phyloP scores from a whole-genome alignment of 140 eudicot genomes.

The Erigeron philadelphicus region DNA sequence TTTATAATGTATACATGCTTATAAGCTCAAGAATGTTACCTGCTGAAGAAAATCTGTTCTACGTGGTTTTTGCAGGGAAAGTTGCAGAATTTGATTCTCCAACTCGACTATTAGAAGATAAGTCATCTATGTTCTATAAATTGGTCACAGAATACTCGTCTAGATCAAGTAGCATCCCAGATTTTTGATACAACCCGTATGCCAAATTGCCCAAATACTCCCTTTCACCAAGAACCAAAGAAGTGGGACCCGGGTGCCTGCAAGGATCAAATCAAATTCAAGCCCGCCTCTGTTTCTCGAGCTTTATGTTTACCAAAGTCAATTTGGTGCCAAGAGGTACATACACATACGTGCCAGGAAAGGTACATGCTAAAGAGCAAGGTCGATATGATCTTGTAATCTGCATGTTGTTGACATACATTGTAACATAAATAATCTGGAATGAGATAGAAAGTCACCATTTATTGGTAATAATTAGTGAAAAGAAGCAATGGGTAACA shows the following conservation, averaged over 20 bases:
- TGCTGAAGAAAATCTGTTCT: background rate
- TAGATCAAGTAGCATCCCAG: conserved; percentile 59
- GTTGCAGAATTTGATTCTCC: conserved; percentile 94
- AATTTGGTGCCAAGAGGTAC: conserved; percentile 30
- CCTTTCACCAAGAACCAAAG: conserved; percentile 27
- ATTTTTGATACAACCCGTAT: conserved; percentile 33
- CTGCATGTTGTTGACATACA: conserved; percentile 37
- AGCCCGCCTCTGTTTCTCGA: conserved; percentile 28
- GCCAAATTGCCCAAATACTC: conserved; percentile 21
- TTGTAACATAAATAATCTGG: conserved; percentile 46
- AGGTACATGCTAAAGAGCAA: conserved; percentile 29
- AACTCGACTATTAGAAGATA: conserved; percentile 58
- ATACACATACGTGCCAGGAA: conserved; percentile 18
- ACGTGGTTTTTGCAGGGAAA: conserved; percentile 48
- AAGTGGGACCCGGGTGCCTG: conserved; percentile 24
- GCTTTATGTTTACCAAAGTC: conserved; percentile 28
- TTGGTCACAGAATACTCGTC: conserved; percentile 84
- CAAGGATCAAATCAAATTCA: conserved; percentile 11
- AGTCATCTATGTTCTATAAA: conserved; percentile 70
- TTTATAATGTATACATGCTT: conserved; percentile 1
- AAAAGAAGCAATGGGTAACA: conserved; percentile 27
- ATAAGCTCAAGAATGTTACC: background rate
- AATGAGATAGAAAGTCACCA: conserved; percentile 18
- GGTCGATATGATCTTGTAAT: conserved; percentile 28
- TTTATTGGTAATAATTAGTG: conserved; percentile 35